A percentile compares a stretch with the other conserved stretches of the same genome.
Conservation (phyloP, 805 yeast species). For the Zygosaccharomyces siamensis region DNA sequence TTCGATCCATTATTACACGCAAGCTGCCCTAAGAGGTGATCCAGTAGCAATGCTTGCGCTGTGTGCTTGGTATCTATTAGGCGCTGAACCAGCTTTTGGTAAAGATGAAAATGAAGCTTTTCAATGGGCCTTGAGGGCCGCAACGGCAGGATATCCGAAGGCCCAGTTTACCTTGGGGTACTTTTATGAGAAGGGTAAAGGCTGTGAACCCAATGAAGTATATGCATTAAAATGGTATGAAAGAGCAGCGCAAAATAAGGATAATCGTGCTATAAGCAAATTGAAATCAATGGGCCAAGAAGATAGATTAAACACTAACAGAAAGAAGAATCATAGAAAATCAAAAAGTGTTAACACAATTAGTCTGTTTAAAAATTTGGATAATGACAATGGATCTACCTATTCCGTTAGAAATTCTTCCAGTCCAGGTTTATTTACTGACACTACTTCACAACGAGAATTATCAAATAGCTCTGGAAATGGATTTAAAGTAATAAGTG, state of each 20-base stretch:
- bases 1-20: conserved; percentile 87
- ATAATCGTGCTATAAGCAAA: conserved; percentile 45
- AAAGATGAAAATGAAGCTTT: conserved; percentile 81
- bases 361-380: conserved; percentile 20
- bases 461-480: neutral
- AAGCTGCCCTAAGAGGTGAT: conserved; percentile 86
- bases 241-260: conserved; percentile 62
- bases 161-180: conserved; percentile 84
- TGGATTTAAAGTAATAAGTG: neutral
- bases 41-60: conserved; percentile 85
- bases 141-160: conserved; percentile 64
- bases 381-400: conserved; percentile 5
- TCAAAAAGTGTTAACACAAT: conserved; percentile 21
- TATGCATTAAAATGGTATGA: conserved; percentile 72
- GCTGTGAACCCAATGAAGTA: conserved; percentile 55
- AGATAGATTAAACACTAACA: neutral
- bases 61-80: conserved; percentile 96
- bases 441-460: neutral
- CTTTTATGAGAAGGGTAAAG: conserved; percentile 83
- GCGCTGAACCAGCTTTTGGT: conserved; percentile 76
- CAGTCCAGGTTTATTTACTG: conserved; percentile 8
- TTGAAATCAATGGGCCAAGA: conserved; percentile 15
- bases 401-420: conserved; percentile 3
- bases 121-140: conserved; percentile 91
- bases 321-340: conserved; percentile 15